phyloP scores from a whole-genome alignment of 179 eudicot species.

The Camellia oleifera region DNA sequence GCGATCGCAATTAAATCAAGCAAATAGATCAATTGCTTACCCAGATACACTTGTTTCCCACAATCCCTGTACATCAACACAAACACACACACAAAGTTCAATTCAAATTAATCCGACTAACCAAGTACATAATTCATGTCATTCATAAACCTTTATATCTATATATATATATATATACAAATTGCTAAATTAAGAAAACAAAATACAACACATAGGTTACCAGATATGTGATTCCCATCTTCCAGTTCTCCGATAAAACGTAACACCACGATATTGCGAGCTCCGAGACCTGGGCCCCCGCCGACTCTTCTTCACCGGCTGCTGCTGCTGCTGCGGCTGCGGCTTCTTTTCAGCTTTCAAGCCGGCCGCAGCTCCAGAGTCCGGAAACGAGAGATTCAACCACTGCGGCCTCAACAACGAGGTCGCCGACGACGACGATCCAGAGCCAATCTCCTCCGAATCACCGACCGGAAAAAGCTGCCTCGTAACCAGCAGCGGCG shows the following conservation, averaged over 20 bases:
- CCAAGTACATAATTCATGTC: not conserved
- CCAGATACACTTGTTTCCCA: constrained; percentile 49
- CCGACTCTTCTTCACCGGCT: constrained; percentile 62
- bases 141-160: not conserved
- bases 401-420: constrained; percentile 16
- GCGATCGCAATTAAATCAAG: not conserved
- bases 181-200: not conserved
- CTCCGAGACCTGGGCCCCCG: constrained; percentile 86
- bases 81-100: not conserved
- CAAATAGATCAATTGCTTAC: constrained; percentile 25
- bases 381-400: constrained; percentile 35
- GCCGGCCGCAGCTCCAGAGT: constrained; percentile 10
- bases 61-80: constrained; percentile 35
- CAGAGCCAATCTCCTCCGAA: not conserved
- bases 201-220: constrained; percentile 20
- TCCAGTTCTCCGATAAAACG: constrained; percentile 87
- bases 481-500: constrained; percentile 29
- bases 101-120: not conserved
- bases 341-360: constrained; percentile 13
- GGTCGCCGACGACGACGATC: constrained; percentile 25
- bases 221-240: constrained; percentile 96
- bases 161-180: not conserved
- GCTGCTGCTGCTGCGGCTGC: constrained; percentile 21
- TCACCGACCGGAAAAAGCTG: constrained; percentile 49
- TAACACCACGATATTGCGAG: constrained; percentile 90